A percentile compares a stretch with the other conserved stretches of the same genome.
phyloP scores from a whole-genome alignment of 2,329 filamentous ascomycete genomes.

The Davidsoniella australis region DNA sequence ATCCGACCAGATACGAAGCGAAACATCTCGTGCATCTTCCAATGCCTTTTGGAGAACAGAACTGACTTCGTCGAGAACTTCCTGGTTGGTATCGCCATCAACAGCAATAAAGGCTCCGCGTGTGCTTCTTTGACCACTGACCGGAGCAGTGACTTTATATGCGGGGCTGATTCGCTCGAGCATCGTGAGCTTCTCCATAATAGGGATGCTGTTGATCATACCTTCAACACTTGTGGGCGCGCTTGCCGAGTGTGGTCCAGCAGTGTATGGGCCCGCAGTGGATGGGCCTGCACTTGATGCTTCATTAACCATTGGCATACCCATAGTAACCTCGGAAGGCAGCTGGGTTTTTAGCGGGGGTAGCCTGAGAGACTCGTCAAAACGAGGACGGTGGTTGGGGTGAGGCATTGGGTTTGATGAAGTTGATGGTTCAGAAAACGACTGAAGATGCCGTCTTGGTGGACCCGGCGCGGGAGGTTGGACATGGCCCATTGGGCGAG shows the following conservation, averaged over 20 bases:
- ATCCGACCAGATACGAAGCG: constrained; percentile 28
- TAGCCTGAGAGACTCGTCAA: constrained; percentile 36
- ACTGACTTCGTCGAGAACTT: constrained; percentile 37
- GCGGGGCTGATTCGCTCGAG: constrained; percentile 61
- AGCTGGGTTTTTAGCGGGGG: constrained; percentile 34
- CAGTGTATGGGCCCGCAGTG: background rate
- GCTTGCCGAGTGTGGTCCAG: background rate
- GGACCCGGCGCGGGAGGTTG: background rate
- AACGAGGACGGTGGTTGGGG: constrained; percentile 14
- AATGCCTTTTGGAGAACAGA: constrained; percentile 49
- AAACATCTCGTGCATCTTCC: constrained; percentile 23
- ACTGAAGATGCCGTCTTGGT: background rate
- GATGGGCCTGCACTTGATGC: constrained; percentile 8
- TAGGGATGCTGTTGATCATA: constrained; percentile 59
- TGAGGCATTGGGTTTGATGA: background rate
- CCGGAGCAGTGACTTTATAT: constrained; percentile 26
- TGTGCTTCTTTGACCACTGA: constrained; percentile 21
- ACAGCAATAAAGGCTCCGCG: constrained; percentile 72
- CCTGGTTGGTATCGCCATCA: constrained; percentile 51
- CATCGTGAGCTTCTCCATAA: constrained; percentile 59
- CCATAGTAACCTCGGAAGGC: constrained; percentile 14
- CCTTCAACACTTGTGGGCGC: constrained; percentile 20
- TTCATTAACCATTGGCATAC: background rate
- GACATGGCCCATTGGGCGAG: background rate
- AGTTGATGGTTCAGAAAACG: background rate